Conservation (phyloP, 2,329 filamentous ascomycete species). For the Diplodia scrobiculata region DNA sequence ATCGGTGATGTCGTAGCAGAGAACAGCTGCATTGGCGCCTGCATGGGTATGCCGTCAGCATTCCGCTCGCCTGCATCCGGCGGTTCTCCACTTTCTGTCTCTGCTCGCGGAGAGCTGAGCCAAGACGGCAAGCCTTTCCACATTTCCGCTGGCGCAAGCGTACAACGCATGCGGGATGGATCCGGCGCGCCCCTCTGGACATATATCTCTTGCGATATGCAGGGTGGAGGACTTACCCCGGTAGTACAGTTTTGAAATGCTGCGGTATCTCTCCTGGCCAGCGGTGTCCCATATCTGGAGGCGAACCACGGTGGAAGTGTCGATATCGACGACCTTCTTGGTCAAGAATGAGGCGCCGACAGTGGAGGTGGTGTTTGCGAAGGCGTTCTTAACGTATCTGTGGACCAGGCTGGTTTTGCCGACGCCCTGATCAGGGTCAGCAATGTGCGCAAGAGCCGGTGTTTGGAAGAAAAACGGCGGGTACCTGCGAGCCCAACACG, state of each 20-base stretch:
- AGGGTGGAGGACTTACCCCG: conserved; percentile 51
- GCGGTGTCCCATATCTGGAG: conserved; percentile 97
- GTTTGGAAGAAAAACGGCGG: conserved; percentile 67
- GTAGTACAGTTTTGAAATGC: conserved; percentile 94
- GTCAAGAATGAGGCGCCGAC: conserved; percentile 62
- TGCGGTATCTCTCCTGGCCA: conserved; percentile 92
- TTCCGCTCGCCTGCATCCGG: not conserved
- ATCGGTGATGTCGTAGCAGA: conserved; percentile 93
- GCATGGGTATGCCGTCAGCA: conserved; percentile 27
- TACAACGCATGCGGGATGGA: not conserved
- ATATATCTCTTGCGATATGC: conserved; percentile 6
- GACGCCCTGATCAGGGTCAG: conserved; percentile 69
- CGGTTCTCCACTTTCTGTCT: conserved; percentile 6
- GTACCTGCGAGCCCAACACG: conserved; percentile 69
- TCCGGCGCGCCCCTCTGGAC: not conserved
- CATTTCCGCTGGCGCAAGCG: not conserved
- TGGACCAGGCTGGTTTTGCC: conserved; percentile 79
- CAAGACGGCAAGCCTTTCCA: conserved; percentile 7
- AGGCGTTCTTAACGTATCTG: conserved; percentile 73
- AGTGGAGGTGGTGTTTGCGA: conserved; percentile 53
- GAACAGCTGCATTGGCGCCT: conserved; percentile 87
- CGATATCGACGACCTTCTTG: conserved; percentile 70
- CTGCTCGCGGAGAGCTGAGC: not conserved
- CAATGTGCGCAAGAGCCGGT: conserved; percentile 68
- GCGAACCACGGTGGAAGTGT: conserved; percentile 83